Conservation (phyloP, 495 filamentous ascomycete species). For the Penicillium cosmopolitanum region DNA sequence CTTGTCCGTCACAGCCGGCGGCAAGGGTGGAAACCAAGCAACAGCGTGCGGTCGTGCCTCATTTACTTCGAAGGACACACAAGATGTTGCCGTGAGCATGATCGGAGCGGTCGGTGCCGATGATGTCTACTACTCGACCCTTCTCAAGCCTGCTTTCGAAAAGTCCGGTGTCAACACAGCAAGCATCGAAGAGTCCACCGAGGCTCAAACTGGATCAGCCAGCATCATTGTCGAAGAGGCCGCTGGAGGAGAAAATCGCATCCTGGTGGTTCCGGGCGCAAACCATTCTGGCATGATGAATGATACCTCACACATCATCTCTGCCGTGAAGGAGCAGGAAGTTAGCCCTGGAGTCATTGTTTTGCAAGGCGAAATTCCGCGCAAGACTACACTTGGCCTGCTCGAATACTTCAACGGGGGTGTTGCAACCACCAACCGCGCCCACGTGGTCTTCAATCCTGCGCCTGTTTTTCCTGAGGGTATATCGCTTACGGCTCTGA, state of each 20-base stretch:
- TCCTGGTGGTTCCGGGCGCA: constrained; percentile 72
- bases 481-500: constrained; percentile 56
- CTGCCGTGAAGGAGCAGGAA: constrained; percentile 4
- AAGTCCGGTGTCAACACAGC: constrained; percentile 26
- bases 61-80: constrained; percentile 16
- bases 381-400: constrained; percentile 65
- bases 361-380: constrained; percentile 79
- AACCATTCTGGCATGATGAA: constrained; percentile 55
- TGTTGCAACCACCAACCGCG: not conserved
- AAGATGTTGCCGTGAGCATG: constrained; percentile 31
- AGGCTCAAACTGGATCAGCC: constrained; percentile 29
- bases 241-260: constrained; percentile 69
- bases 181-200: constrained; percentile 17
- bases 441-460: constrained; percentile 59
- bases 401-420: constrained; percentile 53
- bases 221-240: constrained; percentile 34
- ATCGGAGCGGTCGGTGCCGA: constrained; percentile 32
- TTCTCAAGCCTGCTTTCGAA: constrained; percentile 25
- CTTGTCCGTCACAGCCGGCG: constrained; percentile 28
- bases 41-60: constrained; percentile 31
- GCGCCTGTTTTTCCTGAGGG: constrained; percentile 62
- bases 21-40: constrained; percentile 36
- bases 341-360: constrained; percentile 60
- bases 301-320: constrained; percentile 14
- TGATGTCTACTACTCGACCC: constrained; percentile 25